Conservation (phyloP, 768 basidiomycete species). For the Gautieria morchelliformis region DNA sequence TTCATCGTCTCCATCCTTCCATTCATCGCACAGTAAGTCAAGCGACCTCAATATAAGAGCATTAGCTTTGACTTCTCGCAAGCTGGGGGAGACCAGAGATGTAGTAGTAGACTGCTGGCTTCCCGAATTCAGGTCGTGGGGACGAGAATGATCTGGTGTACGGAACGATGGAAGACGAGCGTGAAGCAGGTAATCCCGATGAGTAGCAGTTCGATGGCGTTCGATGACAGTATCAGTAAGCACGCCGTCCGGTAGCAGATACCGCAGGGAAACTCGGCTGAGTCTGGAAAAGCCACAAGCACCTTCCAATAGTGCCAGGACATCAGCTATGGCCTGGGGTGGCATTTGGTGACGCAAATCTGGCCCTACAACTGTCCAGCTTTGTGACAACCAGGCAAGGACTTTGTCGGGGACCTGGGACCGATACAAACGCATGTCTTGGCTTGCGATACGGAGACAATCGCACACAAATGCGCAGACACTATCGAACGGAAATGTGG, state of each 20-base stretch:
- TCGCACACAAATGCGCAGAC: constrained; percentile 75
- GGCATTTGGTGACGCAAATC: constrained; percentile 1
- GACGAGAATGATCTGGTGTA: constrained; percentile 11
- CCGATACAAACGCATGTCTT: constrained; percentile 75
- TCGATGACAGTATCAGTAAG: constrained; percentile 54
- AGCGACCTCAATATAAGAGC: constrained; percentile 54
- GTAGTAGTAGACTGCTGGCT: neutral
- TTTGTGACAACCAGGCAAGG: constrained; percentile 65
- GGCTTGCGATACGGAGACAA: constrained; percentile 60
- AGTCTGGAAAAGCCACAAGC: neutral
- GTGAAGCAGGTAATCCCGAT: constrained; percentile 62
- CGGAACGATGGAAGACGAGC: constrained; percentile 46
- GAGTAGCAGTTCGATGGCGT: constrained; percentile 43
- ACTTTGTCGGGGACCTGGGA: constrained; percentile 85
- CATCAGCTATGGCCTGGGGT: constrained; percentile 4
- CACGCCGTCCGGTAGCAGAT: constrained; percentile 59
- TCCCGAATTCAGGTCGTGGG: neutral
- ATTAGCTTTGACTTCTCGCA: constrained; percentile 53
- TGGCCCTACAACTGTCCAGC: constrained; percentile 3
- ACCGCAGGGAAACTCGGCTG: constrained; percentile 16
- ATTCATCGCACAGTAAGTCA: constrained; percentile 38
- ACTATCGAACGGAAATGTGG: constrained; percentile 77
- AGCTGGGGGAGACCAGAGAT: constrained; percentile 22
- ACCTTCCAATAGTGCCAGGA: constrained; percentile 42
- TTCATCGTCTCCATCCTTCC: constrained; percentile 31